Evolutionary conservation across 495 filamentous ascomycete genomes (phyloP), one percentile per base, ranked within the genome.

Genomic region (Aspergillus nidulans): DNA sequence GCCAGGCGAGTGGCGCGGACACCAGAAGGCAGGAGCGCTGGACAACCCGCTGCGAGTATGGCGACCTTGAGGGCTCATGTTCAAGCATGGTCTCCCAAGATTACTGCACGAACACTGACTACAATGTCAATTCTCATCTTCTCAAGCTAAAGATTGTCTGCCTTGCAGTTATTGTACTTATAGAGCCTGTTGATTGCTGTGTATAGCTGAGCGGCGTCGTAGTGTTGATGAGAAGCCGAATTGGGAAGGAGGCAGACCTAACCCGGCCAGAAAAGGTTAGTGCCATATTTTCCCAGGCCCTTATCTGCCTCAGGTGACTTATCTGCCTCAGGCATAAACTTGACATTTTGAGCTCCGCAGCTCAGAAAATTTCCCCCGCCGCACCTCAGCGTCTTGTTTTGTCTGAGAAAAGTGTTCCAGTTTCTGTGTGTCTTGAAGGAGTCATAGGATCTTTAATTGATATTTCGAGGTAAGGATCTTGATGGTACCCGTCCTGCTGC

Each of bases 301-400:
- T 26, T 54, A 47, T 19, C 45, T 53, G 4, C 13, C 39, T n/a
- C 28, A 45, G 59, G 34, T 24, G 32, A 39, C 56, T 45, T 32
- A 40, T 6, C 0, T 50, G 67, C 65, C 69, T 71, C 52, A 69
- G 69, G 69, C 63, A n/a, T 28, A 30, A 21, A 20, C n/a, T 54
- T 46, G 12, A 46, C 43, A 16, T 49, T 49, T 38, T 47, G 25
- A 69, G 67, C 67, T 70, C 60, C 59, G 58, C 58, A 55, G 61
- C 52, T 56, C 63, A 64, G 60, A 72, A 70, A 70, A 63, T 63
- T 61, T 61, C 64, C 66, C 67, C 40, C 66, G 63, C 66, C 56
- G 67, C 63, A 64, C 34, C 51, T 25, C 20, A 28, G 42, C 24
- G 41, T 50, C 52, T 32, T 53, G 36, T 49, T 52, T 23, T 21